Percentiles rank a stretch among this genome's conserved stretches.
phyloP scores from a whole-genome alignment of 345 rosid species.

The Eucalyptus sp. region DNA sequence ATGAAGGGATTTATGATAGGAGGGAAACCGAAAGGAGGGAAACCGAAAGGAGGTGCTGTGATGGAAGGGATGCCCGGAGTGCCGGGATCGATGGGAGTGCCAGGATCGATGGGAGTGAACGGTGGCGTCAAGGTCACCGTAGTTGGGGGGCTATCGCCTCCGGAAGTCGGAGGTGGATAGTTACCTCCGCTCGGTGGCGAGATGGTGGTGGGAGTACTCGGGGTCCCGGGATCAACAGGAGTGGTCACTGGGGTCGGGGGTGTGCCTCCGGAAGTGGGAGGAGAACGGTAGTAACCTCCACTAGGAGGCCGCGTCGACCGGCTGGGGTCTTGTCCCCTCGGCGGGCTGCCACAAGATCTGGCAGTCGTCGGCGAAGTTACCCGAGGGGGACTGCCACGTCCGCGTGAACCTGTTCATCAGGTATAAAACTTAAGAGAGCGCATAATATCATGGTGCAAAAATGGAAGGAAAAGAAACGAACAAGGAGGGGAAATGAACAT shows the following conservation, averaged over 20 bases:
- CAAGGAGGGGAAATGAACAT: background rate
- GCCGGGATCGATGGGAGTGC: background rate
- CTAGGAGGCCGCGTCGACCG: conserved; percentile 27
- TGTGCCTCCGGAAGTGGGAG: conserved; percentile 24
- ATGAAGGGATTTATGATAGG: conserved; percentile 13
- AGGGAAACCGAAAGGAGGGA: conserved; percentile 31
- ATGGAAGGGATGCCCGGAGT: background rate
- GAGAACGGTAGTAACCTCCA: conserved; percentile 37
- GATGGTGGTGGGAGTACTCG: conserved; percentile 1
- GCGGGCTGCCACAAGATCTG: conserved; percentile 23
- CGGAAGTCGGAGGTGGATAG: conserved; percentile 26
- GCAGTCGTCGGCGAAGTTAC: conserved; percentile 17
- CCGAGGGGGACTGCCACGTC: background rate
- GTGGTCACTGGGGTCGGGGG: conserved; percentile 29
- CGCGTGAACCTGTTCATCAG: background rate
- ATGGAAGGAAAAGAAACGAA: background rate
- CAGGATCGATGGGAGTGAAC: background rate
- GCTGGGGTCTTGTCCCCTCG: conserved; percentile 1
- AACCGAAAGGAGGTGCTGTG: conserved; percentile 40
- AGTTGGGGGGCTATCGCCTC: conserved; percentile 17
- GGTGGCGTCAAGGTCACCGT: conserved; percentile 36
- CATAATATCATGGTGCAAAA: background rate
- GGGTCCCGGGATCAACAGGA: conserved; percentile 42
- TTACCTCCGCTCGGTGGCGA: conserved; percentile 40
- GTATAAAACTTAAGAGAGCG: background rate